Conservation (phyloP, 768 basidiomycete genomes). For the Chiua virens region DNA sequence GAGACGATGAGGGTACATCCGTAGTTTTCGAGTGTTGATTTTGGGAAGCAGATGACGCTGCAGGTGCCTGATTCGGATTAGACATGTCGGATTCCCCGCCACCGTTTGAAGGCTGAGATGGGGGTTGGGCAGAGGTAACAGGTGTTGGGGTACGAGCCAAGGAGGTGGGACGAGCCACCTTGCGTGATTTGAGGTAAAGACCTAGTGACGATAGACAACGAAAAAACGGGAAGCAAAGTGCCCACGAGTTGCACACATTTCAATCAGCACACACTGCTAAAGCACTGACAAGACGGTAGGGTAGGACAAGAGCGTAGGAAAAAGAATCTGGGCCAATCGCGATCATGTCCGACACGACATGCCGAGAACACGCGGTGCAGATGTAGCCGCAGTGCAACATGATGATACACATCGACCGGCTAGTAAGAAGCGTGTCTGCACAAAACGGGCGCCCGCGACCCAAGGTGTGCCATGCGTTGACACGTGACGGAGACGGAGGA, state of each 20-base stretch:
- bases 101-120: conserved; percentile 35
- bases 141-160: conserved; percentile 45
- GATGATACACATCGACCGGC: conserved; percentile 35
- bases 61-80: conserved; percentile 37
- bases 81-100: conserved; percentile 35
- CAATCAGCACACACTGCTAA: conserved; percentile 39
- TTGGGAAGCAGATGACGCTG: conserved; percentile 25
- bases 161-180: conserved; percentile 68
- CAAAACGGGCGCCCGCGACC: conserved; percentile 34
- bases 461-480: conserved; percentile 29
- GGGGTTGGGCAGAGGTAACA: conserved; percentile 32
- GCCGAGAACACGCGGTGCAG: conserved; percentile 34
- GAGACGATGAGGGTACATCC: conserved; percentile 27
- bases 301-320: conserved; percentile 32
- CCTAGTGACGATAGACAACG: conserved; percentile 48
- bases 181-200: conserved; percentile 82
- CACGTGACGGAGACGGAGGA: conserved; percentile 41
- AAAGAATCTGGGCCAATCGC: conserved; percentile 35
- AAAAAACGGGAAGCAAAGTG: conserved; percentile 33
- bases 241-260: conserved; percentile 40
- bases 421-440: conserved; percentile 25
- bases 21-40: conserved; percentile 33
- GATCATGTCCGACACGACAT: conserved; percentile 33
- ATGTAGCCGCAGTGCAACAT: conserved; percentile 32
- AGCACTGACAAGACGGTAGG: conserved; percentile 35